Conservation (phyloP, 2,329 filamentous ascomycete species). For the Talaromyces sp. region DNA sequence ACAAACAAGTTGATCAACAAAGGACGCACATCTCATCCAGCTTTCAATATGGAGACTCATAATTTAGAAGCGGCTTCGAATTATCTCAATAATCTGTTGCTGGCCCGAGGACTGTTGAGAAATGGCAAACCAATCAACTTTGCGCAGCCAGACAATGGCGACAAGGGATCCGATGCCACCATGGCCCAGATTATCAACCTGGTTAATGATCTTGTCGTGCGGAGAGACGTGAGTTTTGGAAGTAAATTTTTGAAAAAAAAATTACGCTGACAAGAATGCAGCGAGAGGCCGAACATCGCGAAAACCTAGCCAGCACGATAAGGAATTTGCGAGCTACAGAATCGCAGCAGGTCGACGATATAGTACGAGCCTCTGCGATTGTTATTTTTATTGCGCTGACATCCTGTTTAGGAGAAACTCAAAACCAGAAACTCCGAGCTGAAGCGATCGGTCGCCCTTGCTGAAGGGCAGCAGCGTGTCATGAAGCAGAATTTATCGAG, state of each 20-base stretch:
- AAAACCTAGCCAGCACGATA: conserved; percentile 73
- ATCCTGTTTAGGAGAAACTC: conserved; percentile 43
- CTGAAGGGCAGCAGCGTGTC: conserved; percentile 66
- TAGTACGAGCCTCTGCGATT: conserved; percentile 44
- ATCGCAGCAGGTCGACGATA: conserved; percentile 65
- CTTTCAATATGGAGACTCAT: conserved; percentile 37
- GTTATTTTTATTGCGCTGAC: conserved; percentile 11
- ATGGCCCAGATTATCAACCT: conserved; percentile 88
- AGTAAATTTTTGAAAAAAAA: background rate
- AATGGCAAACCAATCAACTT: conserved; percentile 67
- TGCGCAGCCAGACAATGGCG: conserved; percentile 60
- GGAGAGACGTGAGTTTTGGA: conserved; percentile 70
- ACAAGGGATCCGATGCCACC: conserved; percentile 57
- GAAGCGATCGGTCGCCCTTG: conserved; percentile 51
- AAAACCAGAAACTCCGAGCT: conserved; percentile 54
- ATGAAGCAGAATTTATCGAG: conserved; percentile 65
- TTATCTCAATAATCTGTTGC: conserved; percentile 61
- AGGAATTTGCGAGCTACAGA: conserved; percentile 70
- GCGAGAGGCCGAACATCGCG: conserved; percentile 85
- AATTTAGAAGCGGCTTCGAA: conserved; percentile 57
- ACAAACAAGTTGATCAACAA: conserved; percentile 9
- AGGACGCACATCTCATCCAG: background rate
- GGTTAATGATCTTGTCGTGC: conserved; percentile 85
- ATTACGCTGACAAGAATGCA: conserved; percentile 34
- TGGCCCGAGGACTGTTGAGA: conserved; percentile 58